These are phyloP conservation scores for Zopfia rhizophila DNA, from an alignment of 2,329 filamentous ascomycete genomes.

Conservation along the genomic window DNA sequence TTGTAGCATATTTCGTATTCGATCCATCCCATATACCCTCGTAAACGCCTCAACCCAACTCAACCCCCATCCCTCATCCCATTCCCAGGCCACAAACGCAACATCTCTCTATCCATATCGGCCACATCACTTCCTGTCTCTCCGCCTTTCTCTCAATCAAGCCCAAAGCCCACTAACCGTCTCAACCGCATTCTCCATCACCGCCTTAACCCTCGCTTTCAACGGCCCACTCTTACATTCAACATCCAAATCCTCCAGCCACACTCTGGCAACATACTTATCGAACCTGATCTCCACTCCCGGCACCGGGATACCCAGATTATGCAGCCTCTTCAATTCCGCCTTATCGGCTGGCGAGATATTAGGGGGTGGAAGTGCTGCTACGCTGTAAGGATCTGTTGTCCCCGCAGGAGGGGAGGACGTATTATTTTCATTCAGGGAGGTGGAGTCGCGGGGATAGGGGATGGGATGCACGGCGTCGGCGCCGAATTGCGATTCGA, in stretches of 20 bases:
- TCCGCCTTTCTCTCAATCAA: slow-evolving; percentile 10
- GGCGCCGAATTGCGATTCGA: slow-evolving; percentile 93
- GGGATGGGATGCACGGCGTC: slow-evolving; percentile 84
- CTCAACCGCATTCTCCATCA: slow-evolving; percentile 90
- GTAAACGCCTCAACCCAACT: no score
- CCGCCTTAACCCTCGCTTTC: slow-evolving; percentile 84
- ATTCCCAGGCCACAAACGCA: no score
- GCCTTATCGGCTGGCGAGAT: slow-evolving; percentile 33
- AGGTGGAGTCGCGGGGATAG: slow-evolving; percentile 65
- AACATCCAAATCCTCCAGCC: slow-evolving; percentile 91
- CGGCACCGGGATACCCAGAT: slow-evolving; percentile 88
- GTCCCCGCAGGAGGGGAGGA: slow-evolving; percentile 4
- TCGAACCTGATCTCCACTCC: slow-evolving; percentile 89
- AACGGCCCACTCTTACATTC: slow-evolving; percentile 84
- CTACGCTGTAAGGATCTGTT: slow-evolving; percentile 2
- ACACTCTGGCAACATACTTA: slow-evolving; percentile 86
- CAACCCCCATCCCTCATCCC: not conserved
- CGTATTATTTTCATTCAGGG: slow-evolving; percentile 25
- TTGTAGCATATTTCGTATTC: no score
- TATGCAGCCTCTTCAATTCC: slow-evolving; percentile 82
- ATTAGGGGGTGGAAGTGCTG: slow-evolving; percentile 1
- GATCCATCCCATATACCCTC: no score
- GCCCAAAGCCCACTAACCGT: slow-evolving; percentile 66
- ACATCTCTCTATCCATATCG: not conserved
- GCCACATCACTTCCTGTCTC: not conserved